Conservation (phyloP, 176 grass and related monocot species). For the Pontederia paniculata region DNA sequence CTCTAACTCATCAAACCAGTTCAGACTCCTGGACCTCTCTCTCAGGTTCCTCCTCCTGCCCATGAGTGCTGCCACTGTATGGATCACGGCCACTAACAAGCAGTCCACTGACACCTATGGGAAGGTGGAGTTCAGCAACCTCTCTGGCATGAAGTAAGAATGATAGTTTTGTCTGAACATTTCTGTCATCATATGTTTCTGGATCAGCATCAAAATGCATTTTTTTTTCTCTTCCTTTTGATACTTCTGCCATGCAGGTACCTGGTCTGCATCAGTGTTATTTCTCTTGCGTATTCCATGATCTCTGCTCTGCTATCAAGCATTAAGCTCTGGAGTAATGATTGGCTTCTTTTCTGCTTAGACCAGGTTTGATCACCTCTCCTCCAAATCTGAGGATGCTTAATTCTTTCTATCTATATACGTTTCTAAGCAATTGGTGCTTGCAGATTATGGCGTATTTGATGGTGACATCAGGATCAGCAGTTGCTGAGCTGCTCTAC, state of each 20-base stretch:
- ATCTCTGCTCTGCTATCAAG: background rate
- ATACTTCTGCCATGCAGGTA: background rate
- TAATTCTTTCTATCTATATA: background rate
- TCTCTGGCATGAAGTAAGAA: constrained; percentile 1
- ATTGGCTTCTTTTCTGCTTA: background rate
- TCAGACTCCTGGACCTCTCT: background rate
- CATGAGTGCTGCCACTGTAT: background rate
- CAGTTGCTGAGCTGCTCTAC: constrained; percentile 4
- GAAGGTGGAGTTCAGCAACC: constrained; percentile 8
- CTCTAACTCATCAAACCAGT: background rate
- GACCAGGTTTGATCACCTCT: background rate
- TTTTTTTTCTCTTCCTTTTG: too few relatives aligned
- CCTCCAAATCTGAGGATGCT: background rate
- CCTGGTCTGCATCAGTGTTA: background rate
- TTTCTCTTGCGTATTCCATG: background rate
- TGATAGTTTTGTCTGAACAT: background rate
- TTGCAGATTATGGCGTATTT: background rate
- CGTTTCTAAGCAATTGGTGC: too few relatives aligned
- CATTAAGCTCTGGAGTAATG: background rate
- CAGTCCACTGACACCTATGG: constrained; percentile 1
- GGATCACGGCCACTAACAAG: constrained; percentile 1
- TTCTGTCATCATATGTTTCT: background rate
- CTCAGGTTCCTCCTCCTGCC: background rate
- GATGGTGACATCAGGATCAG: constrained; percentile 10
- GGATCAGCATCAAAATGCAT: too few relatives aligned